Percentiles rank a stretch among this genome's conserved stretches.
Evolutionary conservation across 306 rosid species (phyloP).

Genomic region (Rubus idaeus): DNA sequence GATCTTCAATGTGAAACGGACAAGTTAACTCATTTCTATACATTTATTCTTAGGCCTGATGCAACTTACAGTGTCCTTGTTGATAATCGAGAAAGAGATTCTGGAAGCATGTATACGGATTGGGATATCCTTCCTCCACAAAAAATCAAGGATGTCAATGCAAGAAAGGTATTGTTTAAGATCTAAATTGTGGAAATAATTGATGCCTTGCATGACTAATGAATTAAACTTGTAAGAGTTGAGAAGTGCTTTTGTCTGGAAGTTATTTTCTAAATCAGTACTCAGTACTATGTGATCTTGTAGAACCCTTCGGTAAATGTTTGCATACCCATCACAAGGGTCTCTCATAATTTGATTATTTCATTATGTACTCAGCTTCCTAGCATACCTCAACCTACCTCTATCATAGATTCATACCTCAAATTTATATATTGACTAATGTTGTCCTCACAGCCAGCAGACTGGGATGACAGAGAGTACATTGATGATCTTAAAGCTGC

Average conservation of each 20-base stretch:
- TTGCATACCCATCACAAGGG: neutral
- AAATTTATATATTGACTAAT: conserved; percentile 4
- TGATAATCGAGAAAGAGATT: conserved; percentile 91
- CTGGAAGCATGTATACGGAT: conserved; percentile 82
- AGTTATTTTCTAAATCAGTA: neutral
- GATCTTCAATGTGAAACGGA: conserved; percentile 91
- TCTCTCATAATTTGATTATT: neutral
- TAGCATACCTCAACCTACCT: conserved; percentile 10
- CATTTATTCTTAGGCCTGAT: conserved; percentile 89
- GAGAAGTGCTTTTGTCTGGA: neutral
- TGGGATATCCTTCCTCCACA: conserved; percentile 94
- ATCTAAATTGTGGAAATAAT: neutral
- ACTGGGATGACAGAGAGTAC: conserved; percentile 88
- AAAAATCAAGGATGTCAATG: conserved; percentile 74
- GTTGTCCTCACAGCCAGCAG: conserved; percentile 56
- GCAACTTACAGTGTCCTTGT: conserved; percentile 78
- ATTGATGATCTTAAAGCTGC: conserved; percentile 58
- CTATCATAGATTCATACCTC: neutral
- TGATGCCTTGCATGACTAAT: neutral
- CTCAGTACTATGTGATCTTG: neutral
- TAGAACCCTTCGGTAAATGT: neutral
- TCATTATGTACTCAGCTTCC: conserved; percentile 10
- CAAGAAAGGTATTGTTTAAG: conserved; percentile 26
- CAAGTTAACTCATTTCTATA: conserved; percentile 91
- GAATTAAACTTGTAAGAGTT: neutral